Conservation (phyloP, 1,284 basidiomycete species). For the Ustilago xerochloae region DNA sequence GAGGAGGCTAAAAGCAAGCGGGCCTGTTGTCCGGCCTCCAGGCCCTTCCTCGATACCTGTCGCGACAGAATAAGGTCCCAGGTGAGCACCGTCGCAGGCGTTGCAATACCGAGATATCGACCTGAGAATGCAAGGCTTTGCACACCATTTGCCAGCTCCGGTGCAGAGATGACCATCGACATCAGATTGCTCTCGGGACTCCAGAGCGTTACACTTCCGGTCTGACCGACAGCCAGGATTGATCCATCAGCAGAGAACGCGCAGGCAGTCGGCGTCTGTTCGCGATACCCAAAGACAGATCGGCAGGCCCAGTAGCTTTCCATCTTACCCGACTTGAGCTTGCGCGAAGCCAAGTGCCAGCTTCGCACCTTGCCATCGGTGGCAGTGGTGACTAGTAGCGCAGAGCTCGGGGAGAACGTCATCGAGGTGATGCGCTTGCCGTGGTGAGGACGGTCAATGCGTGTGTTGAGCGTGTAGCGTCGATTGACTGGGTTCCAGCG, state of each 20-base stretch:
- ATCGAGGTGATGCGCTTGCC: constrained; percentile 76
- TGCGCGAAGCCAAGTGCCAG: constrained; percentile 72
- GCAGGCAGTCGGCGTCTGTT: constrained; percentile 68
- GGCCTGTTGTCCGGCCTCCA: constrained; percentile 14
- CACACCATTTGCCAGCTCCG: constrained; percentile 40
- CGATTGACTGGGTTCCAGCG: constrained; percentile 74
- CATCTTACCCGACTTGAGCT: constrained; percentile 53
- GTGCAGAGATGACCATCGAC: constrained; percentile 73
- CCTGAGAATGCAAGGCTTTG: constrained; percentile 48
- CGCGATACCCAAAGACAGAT: constrained; percentile 61
- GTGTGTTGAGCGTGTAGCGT: constrained; percentile 77
- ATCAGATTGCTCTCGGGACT: constrained; percentile 78
- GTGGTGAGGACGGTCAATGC: constrained; percentile 89
- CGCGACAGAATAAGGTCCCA: constrained; percentile 62
- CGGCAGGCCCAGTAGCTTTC: constrained; percentile 64
- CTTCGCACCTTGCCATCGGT: constrained; percentile 78
- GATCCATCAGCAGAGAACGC: constrained; percentile 89
- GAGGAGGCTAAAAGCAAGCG: constrained; percentile 14
- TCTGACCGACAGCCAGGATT: constrained; percentile 81
- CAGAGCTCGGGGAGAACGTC: constrained; percentile 72
- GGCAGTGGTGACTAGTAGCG: constrained; percentile 75
- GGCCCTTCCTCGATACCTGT: constrained; percentile 35
- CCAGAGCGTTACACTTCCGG: constrained; percentile 80
- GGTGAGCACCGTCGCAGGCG: constrained; percentile 32
- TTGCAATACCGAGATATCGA: constrained; percentile 51